Conservation (phyloP, 495 filamentous ascomycete genomes). For the Podospora fimiseda region DNA sequence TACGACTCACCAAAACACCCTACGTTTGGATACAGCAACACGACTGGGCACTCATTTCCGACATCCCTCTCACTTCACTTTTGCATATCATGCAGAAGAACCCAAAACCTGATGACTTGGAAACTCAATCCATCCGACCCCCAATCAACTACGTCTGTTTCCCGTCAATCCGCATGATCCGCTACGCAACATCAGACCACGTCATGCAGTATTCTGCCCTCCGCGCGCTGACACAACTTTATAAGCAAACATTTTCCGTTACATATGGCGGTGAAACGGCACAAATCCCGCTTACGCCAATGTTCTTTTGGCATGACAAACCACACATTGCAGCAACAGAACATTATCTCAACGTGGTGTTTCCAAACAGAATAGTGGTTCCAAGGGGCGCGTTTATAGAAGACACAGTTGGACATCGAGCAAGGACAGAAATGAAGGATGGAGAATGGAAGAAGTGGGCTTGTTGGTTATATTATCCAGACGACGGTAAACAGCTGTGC, state of each 20-base stretch:
- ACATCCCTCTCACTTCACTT: slow-evolving; percentile 33
- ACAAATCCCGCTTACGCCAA: slow-evolving; percentile 37
- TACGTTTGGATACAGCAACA: slow-evolving; percentile 48
- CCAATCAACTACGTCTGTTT: slow-evolving; percentile 39
- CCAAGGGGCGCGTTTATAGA: slow-evolving; percentile 42
- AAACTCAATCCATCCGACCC: background rate
- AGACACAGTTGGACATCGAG: slow-evolving; percentile 40
- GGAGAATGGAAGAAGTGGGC: slow-evolving; percentile 41
- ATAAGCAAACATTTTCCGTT: slow-evolving; percentile 31
- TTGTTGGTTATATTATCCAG: slow-evolving; percentile 43
- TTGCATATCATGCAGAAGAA: slow-evolving; percentile 35
- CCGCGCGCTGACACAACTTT: slow-evolving; percentile 28
- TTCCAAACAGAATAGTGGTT: slow-evolving; percentile 35
- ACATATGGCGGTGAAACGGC: slow-evolving; percentile 1
- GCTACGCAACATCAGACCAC: slow-evolving; percentile 37
- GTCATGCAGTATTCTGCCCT: slow-evolving; percentile 32
- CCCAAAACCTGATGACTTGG: background rate
- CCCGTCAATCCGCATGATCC: slow-evolving; percentile 36
- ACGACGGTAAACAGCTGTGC: slow-evolving; percentile 32
- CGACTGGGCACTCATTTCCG: slow-evolving; percentile 38
- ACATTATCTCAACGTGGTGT: slow-evolving; percentile 39
- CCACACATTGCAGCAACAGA: slow-evolving; percentile 38
- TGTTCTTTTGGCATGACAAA: slow-evolving; percentile 49
- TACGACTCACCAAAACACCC: slow-evolving; percentile 34
- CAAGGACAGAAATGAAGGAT: slow-evolving; percentile 42